Evolutionary conservation across 2,329 filamentous ascomycete species (phyloP).

Genomic region (Zasmidium citrigriseum): DNA sequence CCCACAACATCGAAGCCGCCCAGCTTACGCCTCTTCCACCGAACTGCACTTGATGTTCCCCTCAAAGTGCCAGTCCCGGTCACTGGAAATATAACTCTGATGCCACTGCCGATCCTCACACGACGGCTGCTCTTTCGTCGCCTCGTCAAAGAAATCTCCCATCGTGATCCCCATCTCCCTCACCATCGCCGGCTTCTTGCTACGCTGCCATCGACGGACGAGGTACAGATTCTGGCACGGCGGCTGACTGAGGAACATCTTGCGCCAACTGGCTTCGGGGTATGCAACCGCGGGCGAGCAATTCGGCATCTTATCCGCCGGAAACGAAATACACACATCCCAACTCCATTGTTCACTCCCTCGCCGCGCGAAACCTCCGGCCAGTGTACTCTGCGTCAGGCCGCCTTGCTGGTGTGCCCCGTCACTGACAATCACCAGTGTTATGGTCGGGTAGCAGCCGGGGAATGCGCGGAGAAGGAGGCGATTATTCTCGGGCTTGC

Average conservation of each 20-base stretch:
- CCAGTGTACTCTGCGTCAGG: constrained; percentile 4
- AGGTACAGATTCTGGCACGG: constrained; percentile 35
- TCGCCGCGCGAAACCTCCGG: constrained; percentile 1
- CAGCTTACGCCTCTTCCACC: constrained; percentile 31
- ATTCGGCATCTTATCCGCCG: constrained; percentile 22
- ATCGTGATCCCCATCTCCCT: constrained; percentile 33
- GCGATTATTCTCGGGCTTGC: constrained; percentile 37
- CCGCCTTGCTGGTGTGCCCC: constrained; percentile 6
- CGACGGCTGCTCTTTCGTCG: constrained; percentile 19
- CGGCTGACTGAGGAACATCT: constrained; percentile 37
- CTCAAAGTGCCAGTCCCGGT: constrained; percentile 40
- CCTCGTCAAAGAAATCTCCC: constrained; percentile 33
- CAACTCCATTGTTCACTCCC: constrained; percentile 34
- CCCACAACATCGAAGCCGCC: background rate
- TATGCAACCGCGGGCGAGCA: constrained; percentile 25
- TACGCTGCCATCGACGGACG: constrained; percentile 32
- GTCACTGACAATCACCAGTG: constrained; percentile 31
- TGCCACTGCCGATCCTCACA: constrained; percentile 31
- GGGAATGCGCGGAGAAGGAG: constrained; percentile 36
- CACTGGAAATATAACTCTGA: constrained; percentile 32
- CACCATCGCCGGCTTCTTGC: constrained; percentile 28
- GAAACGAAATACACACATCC: constrained; percentile 37
- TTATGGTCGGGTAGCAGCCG: constrained; percentile 37
- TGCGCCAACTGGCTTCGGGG: constrained; percentile 36
- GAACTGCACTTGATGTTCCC: constrained; percentile 32